A percentile compares a stretch with the other conserved stretches of the same genome.
Evolutionary conservation across 164 flowering plant genomes (phyloP).

Genomic region (Tetrastigma voinierianum): DNA sequence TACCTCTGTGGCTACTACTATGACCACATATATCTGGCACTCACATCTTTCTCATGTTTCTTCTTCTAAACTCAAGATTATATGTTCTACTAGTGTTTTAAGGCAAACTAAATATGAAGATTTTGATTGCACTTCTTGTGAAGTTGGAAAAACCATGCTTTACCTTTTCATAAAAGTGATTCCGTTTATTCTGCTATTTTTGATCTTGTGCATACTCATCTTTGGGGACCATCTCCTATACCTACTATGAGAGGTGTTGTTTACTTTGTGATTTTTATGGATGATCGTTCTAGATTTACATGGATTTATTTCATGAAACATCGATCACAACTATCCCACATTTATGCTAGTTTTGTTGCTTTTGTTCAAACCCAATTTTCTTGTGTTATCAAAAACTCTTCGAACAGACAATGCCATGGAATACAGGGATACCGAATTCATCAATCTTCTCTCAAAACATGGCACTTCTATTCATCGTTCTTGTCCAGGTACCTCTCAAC

Average conservation of each 20-base stretch:
- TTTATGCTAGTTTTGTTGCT: neutral
- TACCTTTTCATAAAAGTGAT: neutral
- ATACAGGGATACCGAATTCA: neutral
- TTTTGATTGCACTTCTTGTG: neutral
- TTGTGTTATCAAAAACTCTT: conserved; percentile 4
- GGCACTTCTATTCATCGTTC: conserved; percentile 8
- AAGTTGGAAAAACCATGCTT: neutral
- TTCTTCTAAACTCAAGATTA: neutral
- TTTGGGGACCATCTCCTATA: neutral
- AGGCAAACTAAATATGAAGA: neutral
- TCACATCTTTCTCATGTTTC: neutral
- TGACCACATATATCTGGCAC: neutral
- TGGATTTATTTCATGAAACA: neutral
- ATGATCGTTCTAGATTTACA: no score
- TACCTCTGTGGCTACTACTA: neutral
- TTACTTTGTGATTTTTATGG: no score
- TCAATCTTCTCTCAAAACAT: neutral
- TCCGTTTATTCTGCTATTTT: neutral
- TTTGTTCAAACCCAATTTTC: conserved; percentile 13
- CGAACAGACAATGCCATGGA: conserved; percentile 5
- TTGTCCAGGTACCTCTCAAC: conserved; percentile 11
- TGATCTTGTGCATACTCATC: neutral
- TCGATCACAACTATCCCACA: neutral
- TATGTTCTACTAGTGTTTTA: no score
- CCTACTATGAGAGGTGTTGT: no score